Conservation (phyloP, 2,329 filamentous ascomycete species). For the Phialophora verrucosa region DNA sequence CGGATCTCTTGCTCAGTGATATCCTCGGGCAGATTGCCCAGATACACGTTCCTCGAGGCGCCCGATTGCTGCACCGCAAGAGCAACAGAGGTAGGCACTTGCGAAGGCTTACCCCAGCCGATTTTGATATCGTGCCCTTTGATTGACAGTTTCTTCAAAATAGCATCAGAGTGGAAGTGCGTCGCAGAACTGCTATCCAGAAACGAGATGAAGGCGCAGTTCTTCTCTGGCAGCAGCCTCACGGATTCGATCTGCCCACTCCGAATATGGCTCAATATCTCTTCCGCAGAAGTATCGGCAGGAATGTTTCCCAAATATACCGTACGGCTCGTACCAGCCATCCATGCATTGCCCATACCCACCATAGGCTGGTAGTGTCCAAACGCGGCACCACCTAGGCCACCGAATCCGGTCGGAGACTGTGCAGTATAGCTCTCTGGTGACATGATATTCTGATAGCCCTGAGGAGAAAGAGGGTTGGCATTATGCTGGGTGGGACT, state of each 20-base stretch:
- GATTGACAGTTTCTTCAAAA: conserved; percentile 98
- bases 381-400: conserved; percentile 64
- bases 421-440: conserved; percentile 85
- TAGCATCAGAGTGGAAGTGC: conserved; percentile 99
- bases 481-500: conserved; percentile 77
- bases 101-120: conserved; percentile 97
- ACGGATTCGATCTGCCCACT: conserved; percentile 99
- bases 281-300: conserved; percentile 94
- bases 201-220: conserved; percentile 99
- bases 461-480: conserved; percentile 72
- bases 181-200: conserved; percentile 96
- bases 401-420: conserved; percentile 79
- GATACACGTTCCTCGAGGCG: conserved; percentile 94
- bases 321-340: conserved; percentile 90
- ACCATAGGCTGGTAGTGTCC: conserved; percentile 74
- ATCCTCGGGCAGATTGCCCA: conserved; percentile 91
- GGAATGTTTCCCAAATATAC: conserved; percentile 98
- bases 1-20: conserved; percentile 88
- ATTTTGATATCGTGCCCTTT: conserved; percentile 99
- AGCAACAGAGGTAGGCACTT: conserved; percentile 96
- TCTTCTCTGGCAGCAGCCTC: conserved; percentile 94
- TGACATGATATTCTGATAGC: conserved; percentile 84
- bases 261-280: conserved; percentile 93
- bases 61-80: conserved; percentile 96
- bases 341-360: conserved; percentile 60